Conservation (phyloP, 306 rosid genomes). For the Quercus wislizeni region DNA sequence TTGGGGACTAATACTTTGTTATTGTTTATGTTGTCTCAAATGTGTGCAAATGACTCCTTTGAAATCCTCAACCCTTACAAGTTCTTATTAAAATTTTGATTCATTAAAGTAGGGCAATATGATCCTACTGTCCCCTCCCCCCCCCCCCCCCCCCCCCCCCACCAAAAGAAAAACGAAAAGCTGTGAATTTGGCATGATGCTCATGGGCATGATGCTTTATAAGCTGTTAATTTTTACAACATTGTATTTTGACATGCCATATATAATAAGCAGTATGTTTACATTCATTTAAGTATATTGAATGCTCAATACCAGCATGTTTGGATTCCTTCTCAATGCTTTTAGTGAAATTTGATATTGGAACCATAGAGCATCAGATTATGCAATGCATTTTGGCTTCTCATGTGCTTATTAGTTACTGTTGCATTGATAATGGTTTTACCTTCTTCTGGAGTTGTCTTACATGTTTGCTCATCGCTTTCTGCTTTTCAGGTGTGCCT, state of each 20-base stretch:
- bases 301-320: neutral
- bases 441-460: neutral
- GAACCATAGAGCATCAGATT: neutral
- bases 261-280: neutral
- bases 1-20: no score
- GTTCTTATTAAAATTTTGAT: neutral
- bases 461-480: slow-evolving; percentile 22
- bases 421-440: neutral
- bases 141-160: neutral
- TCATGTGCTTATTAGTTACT: neutral
- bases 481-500: slow-evolving; percentile 79
- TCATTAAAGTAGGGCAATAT: neutral
- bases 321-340: neutral
- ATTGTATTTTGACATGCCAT: neutral
- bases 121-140: no score
- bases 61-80: neutral
- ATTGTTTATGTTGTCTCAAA: neutral
- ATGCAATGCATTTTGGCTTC: slow-evolving; percentile 8
- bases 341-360: neutral
- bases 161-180: neutral
- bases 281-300: neutral
- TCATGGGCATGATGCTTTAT: neutral
- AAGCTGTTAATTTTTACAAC: neutral
- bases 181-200: neutral
- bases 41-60: neutral